Conservation (phyloP, 208 protist genomes). For the Leishmania braziliensis region DNA sequence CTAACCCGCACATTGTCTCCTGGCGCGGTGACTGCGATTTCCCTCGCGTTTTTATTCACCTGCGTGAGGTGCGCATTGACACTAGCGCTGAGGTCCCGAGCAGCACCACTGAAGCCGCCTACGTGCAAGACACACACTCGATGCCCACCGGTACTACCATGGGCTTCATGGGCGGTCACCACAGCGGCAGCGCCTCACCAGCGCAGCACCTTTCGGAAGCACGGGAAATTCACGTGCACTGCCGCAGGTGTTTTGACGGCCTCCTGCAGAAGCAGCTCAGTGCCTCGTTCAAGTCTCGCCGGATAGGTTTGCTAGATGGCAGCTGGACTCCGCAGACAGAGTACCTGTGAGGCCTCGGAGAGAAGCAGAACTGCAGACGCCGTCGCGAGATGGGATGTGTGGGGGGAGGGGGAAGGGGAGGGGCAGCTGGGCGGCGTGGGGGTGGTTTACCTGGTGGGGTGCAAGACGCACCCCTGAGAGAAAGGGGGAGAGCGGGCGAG, state of each 20-base stretch:
- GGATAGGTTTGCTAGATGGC: constrained; percentile 76
- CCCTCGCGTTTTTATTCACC: constrained; percentile 83
- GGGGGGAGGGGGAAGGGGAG: not conserved
- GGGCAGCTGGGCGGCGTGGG: not conserved
- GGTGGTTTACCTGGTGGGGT: not conserved
- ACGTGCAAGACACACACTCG: not conserved
- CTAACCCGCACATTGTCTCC: constrained; percentile 29
- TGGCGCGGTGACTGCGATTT: constrained; percentile 87
- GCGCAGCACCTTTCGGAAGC: constrained; percentile 5
- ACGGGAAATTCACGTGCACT: constrained; percentile 64
- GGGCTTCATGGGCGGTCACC: not conserved
- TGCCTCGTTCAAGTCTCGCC: constrained; percentile 51
- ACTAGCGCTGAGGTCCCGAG: constrained; percentile 16
- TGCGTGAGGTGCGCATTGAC: constrained; percentile 58
- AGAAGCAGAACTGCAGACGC: not conserved
- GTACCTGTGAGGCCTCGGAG: constrained; percentile 35
- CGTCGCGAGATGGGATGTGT: not conserved
- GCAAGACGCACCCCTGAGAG: not conserved
- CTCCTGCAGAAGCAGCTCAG: constrained; percentile 53
- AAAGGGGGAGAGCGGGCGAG: not conserved
- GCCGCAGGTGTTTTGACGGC: constrained; percentile 80
- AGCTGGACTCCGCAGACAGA: constrained; percentile 81
- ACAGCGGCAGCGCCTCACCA: not conserved
- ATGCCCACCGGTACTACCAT: not conserved
- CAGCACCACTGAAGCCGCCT: not conserved